These are phyloP conservation scores for Taxillus chinensis DNA, from an alignment of 164 flowering plant species.

Conservation along the genomic window DNA sequence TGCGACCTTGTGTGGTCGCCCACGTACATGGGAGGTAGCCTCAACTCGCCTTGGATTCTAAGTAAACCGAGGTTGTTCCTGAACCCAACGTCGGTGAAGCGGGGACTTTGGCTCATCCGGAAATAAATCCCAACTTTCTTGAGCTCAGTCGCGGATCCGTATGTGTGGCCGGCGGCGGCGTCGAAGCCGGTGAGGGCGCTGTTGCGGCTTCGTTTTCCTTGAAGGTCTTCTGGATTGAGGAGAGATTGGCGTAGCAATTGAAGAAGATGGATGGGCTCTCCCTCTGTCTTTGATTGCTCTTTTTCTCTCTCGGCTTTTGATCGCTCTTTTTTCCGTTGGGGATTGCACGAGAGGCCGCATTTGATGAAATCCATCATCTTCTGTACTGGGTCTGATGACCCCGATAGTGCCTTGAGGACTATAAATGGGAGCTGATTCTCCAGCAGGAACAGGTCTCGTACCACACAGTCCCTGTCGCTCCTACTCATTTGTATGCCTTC, in stretches of 20 bases:
- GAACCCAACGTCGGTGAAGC: neutral
- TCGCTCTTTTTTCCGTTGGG: too few relatives aligned
- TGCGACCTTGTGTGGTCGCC: neutral
- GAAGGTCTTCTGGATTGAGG: too few relatives aligned
- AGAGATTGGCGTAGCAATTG: too few relatives aligned
- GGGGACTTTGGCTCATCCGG: neutral
- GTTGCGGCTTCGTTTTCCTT: too few relatives aligned
- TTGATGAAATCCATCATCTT: neutral
- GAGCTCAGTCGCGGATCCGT: neutral
- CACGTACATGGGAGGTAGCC: neutral
- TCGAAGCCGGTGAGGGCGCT: too few relatives aligned
- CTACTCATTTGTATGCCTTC: too few relatives aligned
- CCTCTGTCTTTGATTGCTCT: too few relatives aligned
- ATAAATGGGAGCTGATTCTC: constrained; percentile 7
- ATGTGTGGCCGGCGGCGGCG: neutral
- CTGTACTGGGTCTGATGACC: neutral
- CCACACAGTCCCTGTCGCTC: neutral
- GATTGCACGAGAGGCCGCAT: too few relatives aligned
- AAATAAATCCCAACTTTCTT: neutral
- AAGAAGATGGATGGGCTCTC: too few relatives aligned
- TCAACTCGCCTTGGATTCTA: too few relatives aligned
- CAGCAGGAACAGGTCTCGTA: constrained; percentile 1
- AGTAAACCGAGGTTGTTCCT: too few relatives aligned
- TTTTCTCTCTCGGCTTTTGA: too few relatives aligned
- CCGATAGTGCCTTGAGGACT: neutral